These are phyloP conservation scores for Aspergillus cristatus DNA, from an alignment of 495 filamentous ascomycete species.

Conservation along the genomic window DNA sequence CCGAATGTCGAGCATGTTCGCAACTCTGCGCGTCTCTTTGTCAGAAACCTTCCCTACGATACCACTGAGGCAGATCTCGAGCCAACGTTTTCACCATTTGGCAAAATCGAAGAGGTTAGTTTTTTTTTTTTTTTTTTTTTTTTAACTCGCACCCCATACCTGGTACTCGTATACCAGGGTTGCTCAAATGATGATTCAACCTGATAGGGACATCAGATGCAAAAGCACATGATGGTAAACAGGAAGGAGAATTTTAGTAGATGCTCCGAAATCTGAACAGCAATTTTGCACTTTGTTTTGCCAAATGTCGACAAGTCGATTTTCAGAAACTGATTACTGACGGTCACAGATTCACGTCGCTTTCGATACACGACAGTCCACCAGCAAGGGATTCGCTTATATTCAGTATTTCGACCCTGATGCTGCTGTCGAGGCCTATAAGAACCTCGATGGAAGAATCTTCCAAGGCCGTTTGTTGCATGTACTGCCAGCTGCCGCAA, in stretches of 20 bases:
- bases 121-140: slow-evolving; percentile 4
- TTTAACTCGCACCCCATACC: background rate
- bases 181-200: slow-evolving; percentile 76
- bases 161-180: slow-evolving; percentile 4
- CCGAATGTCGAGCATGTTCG: slow-evolving; percentile 37
- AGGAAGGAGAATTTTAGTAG: slow-evolving; percentile 67
- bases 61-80: slow-evolving; percentile 70
- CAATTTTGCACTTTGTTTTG: slow-evolving; percentile 28
- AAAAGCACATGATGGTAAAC: slow-evolving; percentile 53
- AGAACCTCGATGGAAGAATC: slow-evolving; percentile 62
- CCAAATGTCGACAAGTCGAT: slow-evolving; percentile 23
- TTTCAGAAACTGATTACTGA: slow-evolving; percentile 27
- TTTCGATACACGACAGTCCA: slow-evolving; percentile 51
- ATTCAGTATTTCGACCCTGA: slow-evolving; percentile 62
- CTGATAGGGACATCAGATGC: slow-evolving; percentile 99
- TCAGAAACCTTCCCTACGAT: slow-evolving; percentile 81
- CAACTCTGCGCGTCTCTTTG: slow-evolving; percentile 60
- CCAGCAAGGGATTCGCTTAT: slow-evolving; percentile 82
- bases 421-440: slow-evolving; percentile 67
- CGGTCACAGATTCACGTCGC: slow-evolving; percentile 69
- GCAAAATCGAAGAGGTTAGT: slow-evolving; percentile 80
- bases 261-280: slow-evolving; percentile 59
- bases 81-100: slow-evolving; percentile 58
- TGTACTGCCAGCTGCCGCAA: slow-evolving; percentile 70
- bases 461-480: slow-evolving; percentile 92